Base-by-base conservation (phyloP, 148 eudicot species). In the Polygonum maritimum region DNA sequence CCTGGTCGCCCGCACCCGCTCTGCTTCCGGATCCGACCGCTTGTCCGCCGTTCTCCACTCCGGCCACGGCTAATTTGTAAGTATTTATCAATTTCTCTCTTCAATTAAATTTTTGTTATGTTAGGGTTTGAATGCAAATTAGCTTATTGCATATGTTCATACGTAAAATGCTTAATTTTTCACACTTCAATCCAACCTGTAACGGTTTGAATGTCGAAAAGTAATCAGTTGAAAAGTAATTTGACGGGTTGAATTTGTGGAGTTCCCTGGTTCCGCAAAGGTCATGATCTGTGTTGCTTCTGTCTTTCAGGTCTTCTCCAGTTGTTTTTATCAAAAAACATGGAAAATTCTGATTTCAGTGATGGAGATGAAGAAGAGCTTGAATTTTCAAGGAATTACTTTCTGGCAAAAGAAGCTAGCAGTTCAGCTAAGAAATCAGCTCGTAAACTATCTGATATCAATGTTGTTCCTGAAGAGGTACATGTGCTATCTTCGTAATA, bases 341-440 rank as follows among this genome's bases (percentile, higher is more conserved):
- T 92, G 96, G 98, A 91, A 22, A 71, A 60, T 2, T 8, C 0
- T 54, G 67, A 60, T 22, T 60, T 73, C 58, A 82, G 83, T 67
- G 91, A 89, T 48, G 80, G 71, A 35, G 92, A 93, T 16, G 97
- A 91, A 51, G 95, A 89, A 35, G 98, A 94, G 73, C 80, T 88
- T 48, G 94, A 83, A 14, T 94, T 89, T 83, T 91, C 98, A 2
- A 89, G 98, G 81, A 94, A 87, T 79, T 94, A 89, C 80, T 94
- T 94, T 69, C 80, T 94, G 11, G 92, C 98, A 41, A 91, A 94
- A 84, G 98, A 94, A 76, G 71, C 85, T 47, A 82, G 88, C 35
- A 79, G 84, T 47, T 82, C 92, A 1, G 84, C 74, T 14, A 91
- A 94, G 78, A 94, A 90, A 88, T 89, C 97, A 15, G 79, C 85